Conservation (phyloP, 257 asterid species). For the Vinca minor region DNA sequence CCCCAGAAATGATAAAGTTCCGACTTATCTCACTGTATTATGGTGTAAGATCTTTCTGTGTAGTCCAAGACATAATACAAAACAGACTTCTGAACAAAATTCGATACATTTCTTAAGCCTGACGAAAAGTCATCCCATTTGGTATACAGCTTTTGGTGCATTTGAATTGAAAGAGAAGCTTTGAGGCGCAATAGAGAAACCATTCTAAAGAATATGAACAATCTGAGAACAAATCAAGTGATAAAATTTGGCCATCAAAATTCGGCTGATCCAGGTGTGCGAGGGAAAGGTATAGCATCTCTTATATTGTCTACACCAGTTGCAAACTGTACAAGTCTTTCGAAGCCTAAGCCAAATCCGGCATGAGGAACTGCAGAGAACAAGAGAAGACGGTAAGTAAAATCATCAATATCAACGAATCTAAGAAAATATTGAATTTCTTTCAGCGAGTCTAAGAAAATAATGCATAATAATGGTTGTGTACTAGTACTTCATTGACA, state of each 20-base stretch:
- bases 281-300: slow-evolving; percentile 91
- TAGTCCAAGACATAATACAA: background rate
- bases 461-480: background rate
- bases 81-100: background rate
- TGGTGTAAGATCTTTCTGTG: background rate
- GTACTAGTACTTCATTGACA: background rate
- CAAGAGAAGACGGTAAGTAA: background rate
- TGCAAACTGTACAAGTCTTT: slow-evolving; percentile 91
- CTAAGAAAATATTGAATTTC: background rate
- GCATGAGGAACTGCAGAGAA: slow-evolving; percentile 77
- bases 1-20: no score
- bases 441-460: background rate
- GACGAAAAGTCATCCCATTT: background rate
- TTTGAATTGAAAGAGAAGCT: background rate
- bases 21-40: no score
- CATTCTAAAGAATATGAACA: background rate
- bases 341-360: slow-evolving; percentile 95
- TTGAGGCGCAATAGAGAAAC: background rate
- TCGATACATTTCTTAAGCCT: background rate
- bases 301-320: slow-evolving; percentile 87
- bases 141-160: background rate
- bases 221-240: background rate
- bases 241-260: slow-evolving; percentile 33
- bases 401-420: background rate
- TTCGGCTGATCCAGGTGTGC: slow-evolving; percentile 93